A percentile compares a stretch with the other conserved stretches of the same genome.
These are phyloP conservation scores for Daldinia caldariorum DNA, from an alignment of 495 filamentous ascomycete genomes.

Conservation along the genomic window DNA sequence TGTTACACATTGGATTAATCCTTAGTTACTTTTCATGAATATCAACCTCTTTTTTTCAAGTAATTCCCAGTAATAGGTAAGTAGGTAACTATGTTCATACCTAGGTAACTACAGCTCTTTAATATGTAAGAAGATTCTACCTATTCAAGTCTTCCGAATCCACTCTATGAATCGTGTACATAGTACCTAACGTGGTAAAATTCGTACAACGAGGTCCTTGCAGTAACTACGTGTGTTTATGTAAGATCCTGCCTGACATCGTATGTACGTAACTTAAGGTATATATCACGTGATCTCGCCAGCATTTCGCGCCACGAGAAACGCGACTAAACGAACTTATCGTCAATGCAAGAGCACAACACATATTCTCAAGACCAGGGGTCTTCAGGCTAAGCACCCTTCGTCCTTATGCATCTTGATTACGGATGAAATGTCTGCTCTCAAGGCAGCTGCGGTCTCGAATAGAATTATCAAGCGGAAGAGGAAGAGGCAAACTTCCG, in stretches of 20 bases:
- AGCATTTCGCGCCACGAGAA: constrained; percentile 49
- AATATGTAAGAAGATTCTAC: neutral
- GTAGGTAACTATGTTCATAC: no score
- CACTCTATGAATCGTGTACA: neutral
- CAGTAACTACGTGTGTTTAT: neutral
- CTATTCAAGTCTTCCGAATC: neutral
- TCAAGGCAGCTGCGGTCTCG: constrained; percentile 66
- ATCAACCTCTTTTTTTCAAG: neutral
- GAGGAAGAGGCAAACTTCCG: constrained; percentile 61
- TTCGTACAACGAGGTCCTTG: neutral
- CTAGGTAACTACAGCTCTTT: neutral
- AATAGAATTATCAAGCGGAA: constrained; percentile 61
- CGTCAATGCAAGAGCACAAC: constrained; percentile 14
- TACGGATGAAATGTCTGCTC: constrained; percentile 59
- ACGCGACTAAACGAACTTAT: constrained; percentile 25
- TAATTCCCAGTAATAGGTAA: neutral
- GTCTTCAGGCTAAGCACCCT: neutral
- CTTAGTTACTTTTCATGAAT: neutral
- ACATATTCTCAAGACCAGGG: neutral
- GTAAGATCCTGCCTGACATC: neutral
- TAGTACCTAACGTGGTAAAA: neutral
- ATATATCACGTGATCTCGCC: constrained; percentile 53
- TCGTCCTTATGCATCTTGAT: constrained; percentile 42
- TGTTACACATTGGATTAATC: neutral
- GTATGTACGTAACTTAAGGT: neutral